These are phyloP conservation scores for Boletus sp. DNA, from an alignment of 1,284 basidiomycete species.

Conservation along the genomic window DNA sequence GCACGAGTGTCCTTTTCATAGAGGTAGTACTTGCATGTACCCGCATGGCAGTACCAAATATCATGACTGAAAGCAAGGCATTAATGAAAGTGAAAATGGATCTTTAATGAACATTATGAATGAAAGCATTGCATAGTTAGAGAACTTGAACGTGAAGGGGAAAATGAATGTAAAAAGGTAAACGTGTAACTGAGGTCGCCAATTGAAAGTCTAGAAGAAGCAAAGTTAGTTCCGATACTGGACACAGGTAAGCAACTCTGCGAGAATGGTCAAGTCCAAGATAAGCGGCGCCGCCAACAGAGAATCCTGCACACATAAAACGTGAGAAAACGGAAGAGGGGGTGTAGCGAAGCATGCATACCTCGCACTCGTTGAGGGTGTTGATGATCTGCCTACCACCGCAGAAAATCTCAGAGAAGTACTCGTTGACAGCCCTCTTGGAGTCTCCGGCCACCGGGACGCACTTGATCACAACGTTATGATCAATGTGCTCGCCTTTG, in stretches of 20 bases:
- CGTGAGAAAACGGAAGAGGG: constrained; percentile 5
- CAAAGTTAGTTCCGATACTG: too few relatives aligned
- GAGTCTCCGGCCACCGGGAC: constrained; percentile 95
- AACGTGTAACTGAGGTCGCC: too few relatives aligned
- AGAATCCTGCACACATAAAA: constrained; percentile 65
- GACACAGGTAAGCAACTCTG: constrained; percentile 94
- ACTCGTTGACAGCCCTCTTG: constrained; percentile 98
- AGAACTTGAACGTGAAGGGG: too few relatives aligned
- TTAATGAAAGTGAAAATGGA: too few relatives aligned
- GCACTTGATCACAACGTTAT: constrained; percentile 96
- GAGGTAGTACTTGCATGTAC: too few relatives aligned
- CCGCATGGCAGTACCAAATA: too few relatives aligned
- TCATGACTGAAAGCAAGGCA: too few relatives aligned
- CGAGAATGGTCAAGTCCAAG: constrained; percentile 90
- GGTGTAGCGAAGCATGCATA: constrained; percentile 29
- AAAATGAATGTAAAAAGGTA: too few relatives aligned
- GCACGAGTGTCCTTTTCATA: too few relatives aligned
- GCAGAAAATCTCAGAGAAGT: constrained; percentile 92
- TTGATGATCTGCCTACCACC: constrained; percentile 82
- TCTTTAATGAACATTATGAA: too few relatives aligned
- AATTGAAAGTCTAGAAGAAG: too few relatives aligned
- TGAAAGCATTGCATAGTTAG: too few relatives aligned
- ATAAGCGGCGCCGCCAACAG: constrained; percentile 95
- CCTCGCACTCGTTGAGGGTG: constrained; percentile 97
- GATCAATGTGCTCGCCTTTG: constrained; percentile 95